phyloP scores from a whole-genome alignment of 1,139 yeast species.

The Blastobotrys malaysiensis region DNA sequence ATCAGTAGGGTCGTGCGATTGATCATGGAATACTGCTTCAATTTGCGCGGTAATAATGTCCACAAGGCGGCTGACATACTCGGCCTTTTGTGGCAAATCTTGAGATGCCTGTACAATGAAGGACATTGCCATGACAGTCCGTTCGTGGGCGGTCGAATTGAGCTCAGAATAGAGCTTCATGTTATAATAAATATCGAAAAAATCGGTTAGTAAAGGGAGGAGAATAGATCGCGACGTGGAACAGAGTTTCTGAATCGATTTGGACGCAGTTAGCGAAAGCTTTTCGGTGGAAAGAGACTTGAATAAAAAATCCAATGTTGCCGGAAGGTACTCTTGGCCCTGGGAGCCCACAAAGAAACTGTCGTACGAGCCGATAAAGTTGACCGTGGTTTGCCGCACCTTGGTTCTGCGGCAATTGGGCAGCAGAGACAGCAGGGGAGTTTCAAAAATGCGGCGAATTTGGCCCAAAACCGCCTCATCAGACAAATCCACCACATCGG shows the following conservation, averaged over 20 bases:
- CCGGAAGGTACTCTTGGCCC: constrained; percentile 30
- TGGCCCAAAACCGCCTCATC: constrained; percentile 19
- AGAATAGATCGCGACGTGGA: constrained; percentile 30
- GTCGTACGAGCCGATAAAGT: constrained; percentile 33
- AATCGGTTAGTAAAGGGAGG: constrained; percentile 26
- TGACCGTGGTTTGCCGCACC: constrained; percentile 34
- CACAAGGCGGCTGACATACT: constrained; percentile 24
- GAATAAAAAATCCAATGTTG: constrained; percentile 33
- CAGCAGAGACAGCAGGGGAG: constrained; percentile 20
- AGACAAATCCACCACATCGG: constrained; percentile 34
- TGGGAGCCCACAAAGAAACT: constrained; percentile 29
- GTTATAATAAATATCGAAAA: constrained; percentile 30
- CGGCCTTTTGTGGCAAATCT: constrained; percentile 21
- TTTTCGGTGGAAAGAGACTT: constrained; percentile 27
- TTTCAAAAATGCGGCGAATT: constrained; percentile 9
- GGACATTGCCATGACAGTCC: constrained; percentile 35
- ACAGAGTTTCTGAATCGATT: constrained; percentile 36
- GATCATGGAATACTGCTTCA: constrained; percentile 6
- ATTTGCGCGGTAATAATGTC: constrained; percentile 21
- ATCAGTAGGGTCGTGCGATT: constrained; percentile 7
- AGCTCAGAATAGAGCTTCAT: constrained; percentile 20
- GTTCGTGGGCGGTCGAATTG: constrained; percentile 30
- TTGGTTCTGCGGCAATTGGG: constrained; percentile 22
- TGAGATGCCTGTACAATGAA: constrained; percentile 32
- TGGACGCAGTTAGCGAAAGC: constrained; percentile 33